These are phyloP conservation scores for Polytrichum formosum DNA, from an alignment of 225 moss, liverwort and hornwort genomes.

Conservation along the genomic window DNA sequence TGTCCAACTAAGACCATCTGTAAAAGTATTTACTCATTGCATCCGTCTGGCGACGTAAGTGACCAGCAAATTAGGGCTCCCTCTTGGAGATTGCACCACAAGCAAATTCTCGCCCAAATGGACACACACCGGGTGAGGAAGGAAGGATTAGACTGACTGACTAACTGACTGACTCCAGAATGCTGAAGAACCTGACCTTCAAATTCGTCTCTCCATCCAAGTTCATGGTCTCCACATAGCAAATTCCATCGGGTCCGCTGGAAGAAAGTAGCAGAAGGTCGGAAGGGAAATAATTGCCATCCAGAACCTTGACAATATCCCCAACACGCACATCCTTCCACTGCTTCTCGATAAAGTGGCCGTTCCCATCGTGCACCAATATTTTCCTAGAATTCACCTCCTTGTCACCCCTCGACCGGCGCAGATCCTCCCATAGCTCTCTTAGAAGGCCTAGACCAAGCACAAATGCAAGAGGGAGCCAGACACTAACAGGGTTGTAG, in stretches of 20 bases:
- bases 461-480: conserved; percentile 74
- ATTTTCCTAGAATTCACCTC: conserved; percentile 58
- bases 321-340: conserved; percentile 76
- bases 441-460: conserved; percentile 66
- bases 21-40: too few species aligned
- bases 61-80: too few species aligned
- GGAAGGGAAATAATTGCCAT: conserved; percentile 74
- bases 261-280: conserved; percentile 78
- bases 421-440: conserved; percentile 81
- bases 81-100: not conserved
- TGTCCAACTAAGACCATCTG: too few species aligned
- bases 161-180: not conserved
- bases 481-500: conserved; percentile 63
- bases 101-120: not conserved
- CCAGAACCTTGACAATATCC: conserved; percentile 67
- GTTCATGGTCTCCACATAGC: conserved; percentile 96
- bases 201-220: conserved; percentile 94
- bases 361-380: conserved; percentile 45
- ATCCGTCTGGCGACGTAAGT: too few species aligned
- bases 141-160: not conserved
- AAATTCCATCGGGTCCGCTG: conserved; percentile 66
- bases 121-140: not conserved
- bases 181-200: conserved; percentile 48
- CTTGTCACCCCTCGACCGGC: conserved; percentile 66
- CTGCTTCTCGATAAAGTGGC: conserved; percentile 29